Conservation (phyloP, 176 grass and related monocot species). For the Carex scoparia region DNA sequence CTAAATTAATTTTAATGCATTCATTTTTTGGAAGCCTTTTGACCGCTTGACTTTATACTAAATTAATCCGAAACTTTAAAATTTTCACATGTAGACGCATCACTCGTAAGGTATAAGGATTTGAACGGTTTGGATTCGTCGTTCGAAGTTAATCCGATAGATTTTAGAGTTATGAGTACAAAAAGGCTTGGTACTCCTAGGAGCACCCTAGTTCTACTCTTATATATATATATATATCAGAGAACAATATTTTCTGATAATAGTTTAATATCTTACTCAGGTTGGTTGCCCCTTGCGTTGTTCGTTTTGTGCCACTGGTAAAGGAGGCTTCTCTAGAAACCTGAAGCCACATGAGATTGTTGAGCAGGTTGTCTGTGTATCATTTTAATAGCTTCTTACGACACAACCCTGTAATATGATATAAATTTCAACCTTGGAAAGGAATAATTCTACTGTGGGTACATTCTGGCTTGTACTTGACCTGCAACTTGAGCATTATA, state of each 20-base stretch:
- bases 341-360: constrained; percentile 75
- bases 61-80: too few relatives aligned
- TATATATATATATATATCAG: background rate
- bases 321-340: constrained; percentile 93
- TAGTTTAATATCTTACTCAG: constrained; percentile 31
- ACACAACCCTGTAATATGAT: background rate
- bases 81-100: too few relatives aligned
- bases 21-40: too few relatives aligned
- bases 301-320: constrained; percentile 83
- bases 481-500: background rate
- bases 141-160: too few relatives aligned
- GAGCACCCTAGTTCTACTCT: too few relatives aligned
- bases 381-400: background rate
- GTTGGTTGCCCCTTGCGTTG: constrained; percentile 88
- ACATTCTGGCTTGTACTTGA: background rate
- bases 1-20: too few relatives aligned
- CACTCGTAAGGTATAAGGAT: too few relatives aligned
- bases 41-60: too few relatives aligned
- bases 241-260: background rate
- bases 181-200: too few relatives aligned
- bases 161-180: too few relatives aligned
- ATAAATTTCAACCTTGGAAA: background rate
- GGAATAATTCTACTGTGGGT: background rate
- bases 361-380: constrained; percentile 47
- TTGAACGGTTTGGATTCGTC: too few relatives aligned